phyloP scores from a whole-genome alignment of 768 basidiomycete genomes.

The Paxillus involutus region DNA sequence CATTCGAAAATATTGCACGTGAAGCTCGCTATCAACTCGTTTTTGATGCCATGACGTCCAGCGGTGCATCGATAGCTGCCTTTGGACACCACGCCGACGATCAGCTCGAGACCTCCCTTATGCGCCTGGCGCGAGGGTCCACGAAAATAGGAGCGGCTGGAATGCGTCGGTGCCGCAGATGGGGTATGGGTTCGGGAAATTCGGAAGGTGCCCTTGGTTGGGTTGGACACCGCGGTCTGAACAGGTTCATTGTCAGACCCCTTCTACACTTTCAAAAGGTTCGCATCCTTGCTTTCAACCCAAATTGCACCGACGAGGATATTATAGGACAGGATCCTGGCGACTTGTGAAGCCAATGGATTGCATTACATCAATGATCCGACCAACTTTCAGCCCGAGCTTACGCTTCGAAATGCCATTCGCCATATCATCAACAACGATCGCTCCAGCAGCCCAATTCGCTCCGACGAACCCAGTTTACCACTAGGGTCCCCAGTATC shows the following conservation, averaged over 20 bases:
- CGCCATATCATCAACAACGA: conserved; percentile 42
- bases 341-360: conserved; percentile 65
- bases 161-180: conserved; percentile 66
- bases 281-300: not conserved
- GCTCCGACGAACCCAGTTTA: conserved; percentile 13
- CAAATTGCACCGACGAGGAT: not conserved
- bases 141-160: conserved; percentile 58
- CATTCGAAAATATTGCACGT: conserved; percentile 60
- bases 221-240: conserved; percentile 58
- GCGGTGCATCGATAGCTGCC: conserved; percentile 45
- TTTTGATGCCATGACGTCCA: conserved; percentile 44
- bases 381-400: conserved; percentile 72
- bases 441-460: conserved; percentile 1
- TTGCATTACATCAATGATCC: conserved; percentile 64
- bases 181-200: conserved; percentile 68
- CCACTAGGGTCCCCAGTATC: conserved; percentile 33
- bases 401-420: conserved; percentile 74
- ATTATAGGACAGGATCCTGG: conserved; percentile 73
- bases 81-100: conserved; percentile 82
- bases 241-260: conserved; percentile 70
- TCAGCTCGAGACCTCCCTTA: conserved; percentile 78
- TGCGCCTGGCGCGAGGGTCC: conserved; percentile 64
- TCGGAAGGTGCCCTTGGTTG: conserved; percentile 34
- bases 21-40: conserved; percentile 55
- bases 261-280: conserved; percentile 72